phyloP scores from a whole-genome alignment of 805 yeast species.

The Candida adriatica region DNA sequence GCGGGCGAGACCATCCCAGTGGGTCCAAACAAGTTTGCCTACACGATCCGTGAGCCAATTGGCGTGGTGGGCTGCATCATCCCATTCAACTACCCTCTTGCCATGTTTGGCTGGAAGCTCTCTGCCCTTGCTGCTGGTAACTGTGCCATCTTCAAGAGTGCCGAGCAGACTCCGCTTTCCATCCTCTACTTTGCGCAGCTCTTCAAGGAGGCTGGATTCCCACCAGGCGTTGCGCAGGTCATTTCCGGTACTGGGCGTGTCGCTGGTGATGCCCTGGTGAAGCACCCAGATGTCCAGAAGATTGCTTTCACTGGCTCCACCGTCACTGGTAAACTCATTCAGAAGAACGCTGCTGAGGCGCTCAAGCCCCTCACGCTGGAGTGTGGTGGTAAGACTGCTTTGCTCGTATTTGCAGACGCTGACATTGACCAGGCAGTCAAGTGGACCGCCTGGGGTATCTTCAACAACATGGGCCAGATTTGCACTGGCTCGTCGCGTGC shows the following conservation, averaged over 20 bases:
- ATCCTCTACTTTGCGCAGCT: constrained; percentile 36
- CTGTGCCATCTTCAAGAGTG: constrained; percentile 40
- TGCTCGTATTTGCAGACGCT: constrained; percentile 40
- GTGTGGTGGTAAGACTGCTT: constrained; percentile 48
- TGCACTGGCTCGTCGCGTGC: constrained; percentile 60
- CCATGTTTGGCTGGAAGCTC: constrained; percentile 45
- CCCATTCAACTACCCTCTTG: constrained; percentile 47
- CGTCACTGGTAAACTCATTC: constrained; percentile 38
- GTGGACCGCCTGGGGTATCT: constrained; percentile 50
- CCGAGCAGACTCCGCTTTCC: constrained; percentile 44
- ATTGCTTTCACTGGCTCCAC: constrained; percentile 54
- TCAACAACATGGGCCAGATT: constrained; percentile 57
- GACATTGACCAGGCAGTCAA: constrained; percentile 40
- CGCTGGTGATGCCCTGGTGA: constrained; percentile 40
- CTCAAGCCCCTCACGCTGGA: constrained; percentile 43
- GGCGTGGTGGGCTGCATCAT: constrained; percentile 48
- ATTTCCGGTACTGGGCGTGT: constrained; percentile 37
- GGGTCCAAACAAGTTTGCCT: constrained; percentile 45
- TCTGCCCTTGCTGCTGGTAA: constrained; percentile 43
- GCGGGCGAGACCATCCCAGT: constrained; percentile 60
- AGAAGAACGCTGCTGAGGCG: constrained; percentile 34
- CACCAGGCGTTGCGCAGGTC: constrained; percentile 44
- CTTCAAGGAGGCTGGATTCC: constrained; percentile 39
- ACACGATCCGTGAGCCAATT: constrained; percentile 46
- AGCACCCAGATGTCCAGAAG: constrained; percentile 39